Evolutionary conservation across 495 filamentous ascomycete genomes (phyloP), one percentile per base, ranked within the genome.

Genomic region (Sporormia fimetaria): DNA sequence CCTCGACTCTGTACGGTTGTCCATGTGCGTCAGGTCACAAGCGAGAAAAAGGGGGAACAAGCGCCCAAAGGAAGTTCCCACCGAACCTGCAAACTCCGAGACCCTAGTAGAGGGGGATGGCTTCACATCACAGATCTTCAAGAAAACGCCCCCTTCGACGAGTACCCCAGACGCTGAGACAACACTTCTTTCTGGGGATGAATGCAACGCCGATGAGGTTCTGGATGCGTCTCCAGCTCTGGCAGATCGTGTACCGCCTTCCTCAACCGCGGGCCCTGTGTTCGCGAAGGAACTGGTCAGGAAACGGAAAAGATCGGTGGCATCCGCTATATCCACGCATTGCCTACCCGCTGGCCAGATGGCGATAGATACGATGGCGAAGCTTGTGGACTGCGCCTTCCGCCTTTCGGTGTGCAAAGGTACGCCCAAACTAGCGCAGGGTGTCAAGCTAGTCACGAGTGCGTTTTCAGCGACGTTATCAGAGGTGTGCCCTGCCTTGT

Each of bases 401-500:
- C 49, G 57, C 9, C 36, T 54, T 15, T 33, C 52, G n/a, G 42
- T 62, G 3, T 44, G 21, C 21, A 34, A 41, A 11, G 31, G n/a
- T n/a, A 20, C 49, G 0, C 21, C 26, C 4, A 49, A 36, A 26
- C 16, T 45, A 6, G 10, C 21, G 10, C 44, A 41, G 12, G 47
- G 47, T 28, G 14, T 63, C 11, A 55, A 46, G n/a, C 12, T 50
- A 16, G 28, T n/a, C 11, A 26, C 32, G 8, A 49, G 20, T 10
- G 40, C 50, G 10, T 42, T 44, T 10, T 12, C 35, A 27, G 32
- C 31, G 20, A 36, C 31, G 22, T 44, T 60, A 3, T 22, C 49
- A 27, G 50, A 55, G 11, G 28, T 60, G 0, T 42, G 51, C 10
- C 59, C 59, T 1, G 26, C 43, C 3, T 17, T 63, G 11, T 63